These are phyloP conservation scores for Candida ovalis DNA, from an alignment of 805 yeast genomes.

Conservation along the genomic window DNA sequence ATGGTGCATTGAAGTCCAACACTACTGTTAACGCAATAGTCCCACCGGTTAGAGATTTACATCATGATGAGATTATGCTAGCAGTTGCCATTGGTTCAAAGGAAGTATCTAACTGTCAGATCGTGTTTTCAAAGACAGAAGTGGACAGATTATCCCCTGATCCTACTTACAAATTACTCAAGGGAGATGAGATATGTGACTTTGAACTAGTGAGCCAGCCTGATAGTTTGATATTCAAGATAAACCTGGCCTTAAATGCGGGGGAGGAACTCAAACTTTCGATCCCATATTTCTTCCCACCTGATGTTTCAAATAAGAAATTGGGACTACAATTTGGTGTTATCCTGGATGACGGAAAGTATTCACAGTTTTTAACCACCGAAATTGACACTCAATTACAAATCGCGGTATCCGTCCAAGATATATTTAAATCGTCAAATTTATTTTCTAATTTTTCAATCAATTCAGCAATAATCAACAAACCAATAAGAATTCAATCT, in stretches of 20 bases:
- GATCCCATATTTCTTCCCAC: slow-evolving; percentile 34
- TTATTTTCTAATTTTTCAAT: slow-evolving; percentile 67
- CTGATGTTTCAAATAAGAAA: slow-evolving; percentile 30
- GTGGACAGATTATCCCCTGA: slow-evolving; percentile 24
- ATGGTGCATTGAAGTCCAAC: slow-evolving; percentile 10
- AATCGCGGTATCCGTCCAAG: slow-evolving; percentile 77
- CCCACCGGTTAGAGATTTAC: slow-evolving; percentile 23
- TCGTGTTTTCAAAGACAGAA: slow-evolving; percentile 27
- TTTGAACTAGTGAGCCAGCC: slow-evolving; percentile 12
- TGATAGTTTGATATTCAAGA: slow-evolving; percentile 14
- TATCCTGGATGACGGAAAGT: slow-evolving; percentile 17
- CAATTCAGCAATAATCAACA: slow-evolving; percentile 47
- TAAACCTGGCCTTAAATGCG: slow-evolving; percentile 6
- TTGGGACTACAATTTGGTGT: slow-evolving; percentile 21
- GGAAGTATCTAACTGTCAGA: slow-evolving; percentile 9
- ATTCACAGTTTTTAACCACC: slow-evolving; percentile 15
- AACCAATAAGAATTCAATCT: slow-evolving; percentile 51
- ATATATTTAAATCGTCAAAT: slow-evolving; percentile 55
- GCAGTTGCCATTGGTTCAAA: slow-evolving; percentile 20
- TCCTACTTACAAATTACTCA: slow-evolving; percentile 10
- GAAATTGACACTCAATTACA: slow-evolving; percentile 50
- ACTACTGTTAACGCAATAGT: slow-evolving; percentile 18
- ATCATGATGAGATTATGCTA: slow-evolving; percentile 26
- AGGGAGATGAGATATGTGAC: slow-evolving; percentile 10
- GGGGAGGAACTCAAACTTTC: slow-evolving; percentile 10